A percentile compares a stretch with the other conserved stretches of the same genome.
Conservation (phyloP, 2,329 filamentous ascomycete genomes). For the Aspergillus pseudotamarii region DNA sequence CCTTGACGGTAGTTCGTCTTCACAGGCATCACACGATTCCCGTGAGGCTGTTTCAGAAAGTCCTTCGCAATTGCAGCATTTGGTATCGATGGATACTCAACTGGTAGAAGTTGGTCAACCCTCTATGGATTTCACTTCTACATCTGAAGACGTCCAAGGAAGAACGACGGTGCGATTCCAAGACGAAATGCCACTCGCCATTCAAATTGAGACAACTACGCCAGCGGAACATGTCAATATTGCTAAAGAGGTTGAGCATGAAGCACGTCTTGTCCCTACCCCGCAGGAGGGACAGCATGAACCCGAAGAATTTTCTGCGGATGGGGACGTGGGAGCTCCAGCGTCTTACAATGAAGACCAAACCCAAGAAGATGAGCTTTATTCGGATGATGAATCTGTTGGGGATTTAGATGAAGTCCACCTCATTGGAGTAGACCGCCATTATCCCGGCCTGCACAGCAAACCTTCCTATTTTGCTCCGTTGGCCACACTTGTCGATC, state of each 20-base stretch:
- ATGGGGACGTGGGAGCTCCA: neutral
- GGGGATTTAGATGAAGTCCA: slow-evolving; percentile 7
- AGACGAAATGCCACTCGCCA: neutral
- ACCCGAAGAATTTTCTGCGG: neutral
- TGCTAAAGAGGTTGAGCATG: slow-evolving; percentile 1
- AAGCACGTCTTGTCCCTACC: neutral
- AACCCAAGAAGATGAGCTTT: slow-evolving; percentile 11
- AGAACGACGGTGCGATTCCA: neutral
- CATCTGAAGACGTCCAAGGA: slow-evolving; percentile 20
- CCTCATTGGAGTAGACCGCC: slow-evolving; percentile 25
- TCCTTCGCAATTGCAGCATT: slow-evolving; percentile 15
- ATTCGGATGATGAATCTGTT: slow-evolving; percentile 12
- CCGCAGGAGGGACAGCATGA: slow-evolving; percentile 7
- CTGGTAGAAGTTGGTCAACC: slow-evolving; percentile 8
- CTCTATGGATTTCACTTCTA: slow-evolving; percentile 5
- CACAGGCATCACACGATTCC: neutral
- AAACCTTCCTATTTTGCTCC: slow-evolving; percentile 47
- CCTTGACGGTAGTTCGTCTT: slow-evolving; percentile 21
- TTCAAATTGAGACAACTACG: neutral
- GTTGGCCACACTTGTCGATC: slow-evolving; percentile 46
- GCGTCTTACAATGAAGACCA: slow-evolving; percentile 9
- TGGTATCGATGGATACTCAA: slow-evolving; percentile 29
- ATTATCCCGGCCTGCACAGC: slow-evolving; percentile 42
- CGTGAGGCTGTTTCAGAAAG: neutral
- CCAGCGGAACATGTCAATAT: neutral